A percentile compares a stretch with the other conserved stretches of the same genome.
Evolutionary conservation across 495 filamentous ascomycete genomes (phyloP).

Genomic region (Lepidopterella palustris): DNA sequence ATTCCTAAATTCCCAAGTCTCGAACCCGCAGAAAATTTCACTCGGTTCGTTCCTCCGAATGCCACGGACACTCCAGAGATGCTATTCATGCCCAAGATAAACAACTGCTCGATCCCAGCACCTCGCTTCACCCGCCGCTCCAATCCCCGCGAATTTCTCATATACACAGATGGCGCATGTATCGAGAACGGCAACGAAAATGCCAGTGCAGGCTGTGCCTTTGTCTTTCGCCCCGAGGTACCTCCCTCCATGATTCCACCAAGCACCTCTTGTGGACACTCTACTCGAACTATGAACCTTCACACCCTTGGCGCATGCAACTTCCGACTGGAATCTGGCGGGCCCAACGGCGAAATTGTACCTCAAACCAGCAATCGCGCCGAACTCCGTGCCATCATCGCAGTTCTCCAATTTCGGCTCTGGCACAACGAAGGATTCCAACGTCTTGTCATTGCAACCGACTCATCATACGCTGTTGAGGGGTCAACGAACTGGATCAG

Average conservation of each 20-base stretch:
- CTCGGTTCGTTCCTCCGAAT: no score
- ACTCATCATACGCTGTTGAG: constrained; percentile 42
- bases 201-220: not conserved
- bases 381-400: constrained; percentile 42
- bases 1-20: no score
- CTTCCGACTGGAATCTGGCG: constrained; percentile 10
- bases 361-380: constrained; percentile 42
- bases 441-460: constrained; percentile 42
- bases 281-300: not conserved
- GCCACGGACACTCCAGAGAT: no score
- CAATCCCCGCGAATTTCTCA: not conserved
- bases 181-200: not conserved
- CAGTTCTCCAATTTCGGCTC: constrained; percentile 33
- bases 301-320: not conserved
- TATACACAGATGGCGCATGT: not conserved
- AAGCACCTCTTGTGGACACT: no score
- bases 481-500: constrained; percentile 39
- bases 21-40: no score
- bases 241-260: no score
- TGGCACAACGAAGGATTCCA: constrained; percentile 39
- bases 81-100: no score
- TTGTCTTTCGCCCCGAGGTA: no score
- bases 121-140: not conserved
- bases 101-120: no score
- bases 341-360: constrained; percentile 9